These are phyloP conservation scores for Dorcoceras hygrometricum DNA, from an alignment of 257 asterid species.

Conservation along the genomic window DNA sequence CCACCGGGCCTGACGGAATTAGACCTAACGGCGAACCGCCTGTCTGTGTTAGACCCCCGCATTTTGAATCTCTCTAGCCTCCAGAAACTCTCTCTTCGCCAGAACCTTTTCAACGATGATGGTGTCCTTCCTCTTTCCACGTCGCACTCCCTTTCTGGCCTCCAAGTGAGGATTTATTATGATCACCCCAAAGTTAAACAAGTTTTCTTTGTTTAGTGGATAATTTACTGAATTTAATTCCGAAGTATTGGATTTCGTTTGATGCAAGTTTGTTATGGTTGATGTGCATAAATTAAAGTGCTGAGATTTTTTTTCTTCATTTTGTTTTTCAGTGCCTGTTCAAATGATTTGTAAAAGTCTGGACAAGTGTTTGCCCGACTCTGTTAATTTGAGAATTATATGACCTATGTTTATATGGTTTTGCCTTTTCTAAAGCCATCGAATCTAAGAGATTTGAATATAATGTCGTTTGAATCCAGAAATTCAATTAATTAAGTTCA, in stretches of 20 bases:
- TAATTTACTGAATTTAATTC: not conserved
- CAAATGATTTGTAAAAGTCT: not conserved
- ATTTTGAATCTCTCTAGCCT: conserved; percentile 68
- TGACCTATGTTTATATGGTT: not conserved
- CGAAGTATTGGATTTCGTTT: not conserved
- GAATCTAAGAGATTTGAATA: not conserved
- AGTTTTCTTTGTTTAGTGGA: not conserved
- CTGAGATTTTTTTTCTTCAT: too few relatives aligned
- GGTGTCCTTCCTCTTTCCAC: conserved; percentile 64
- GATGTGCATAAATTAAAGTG: too few relatives aligned
- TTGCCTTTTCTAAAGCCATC: not conserved
- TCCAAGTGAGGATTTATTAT: conserved; percentile 43
- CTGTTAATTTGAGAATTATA: too few relatives aligned
- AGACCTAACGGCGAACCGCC: conserved; percentile 89
- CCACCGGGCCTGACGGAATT: conserved; percentile 61
- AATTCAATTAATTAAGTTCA: not conserved
- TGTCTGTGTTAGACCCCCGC: conserved; percentile 79
- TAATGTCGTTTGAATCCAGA: not conserved
- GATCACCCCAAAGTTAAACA: not conserved
- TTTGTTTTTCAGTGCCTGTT: too few relatives aligned
- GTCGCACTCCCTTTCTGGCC: conserved; percentile 60
- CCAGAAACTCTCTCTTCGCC: conserved; percentile 86
- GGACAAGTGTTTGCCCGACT: not conserved
- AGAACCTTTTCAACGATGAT: conserved; percentile 69
- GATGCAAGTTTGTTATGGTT: too few relatives aligned